A percentile compares a stretch with the other conserved stretches of the same genome.
phyloP scores from a whole-genome alignment of 192 early-diverging fungal species.

The Cetraspora pellucida region DNA sequence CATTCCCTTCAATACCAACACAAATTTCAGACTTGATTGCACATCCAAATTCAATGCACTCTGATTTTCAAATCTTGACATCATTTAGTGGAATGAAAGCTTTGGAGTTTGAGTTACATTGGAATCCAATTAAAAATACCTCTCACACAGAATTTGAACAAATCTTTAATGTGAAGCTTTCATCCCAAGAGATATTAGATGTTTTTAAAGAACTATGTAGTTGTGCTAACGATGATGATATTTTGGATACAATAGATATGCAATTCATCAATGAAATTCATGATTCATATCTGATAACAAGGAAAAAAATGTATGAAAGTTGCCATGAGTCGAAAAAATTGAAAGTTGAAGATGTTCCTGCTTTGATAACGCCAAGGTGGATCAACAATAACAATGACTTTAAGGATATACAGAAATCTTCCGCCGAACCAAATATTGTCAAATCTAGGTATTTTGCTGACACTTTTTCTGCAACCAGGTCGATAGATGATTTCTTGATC shows the following conservation, averaged over 20 bases:
- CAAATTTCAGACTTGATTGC: not conserved
- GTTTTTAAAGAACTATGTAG: not conserved
- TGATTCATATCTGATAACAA: not conserved
- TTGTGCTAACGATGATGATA: not conserved
- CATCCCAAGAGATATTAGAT: not conserved
- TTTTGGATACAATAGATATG: not conserved
- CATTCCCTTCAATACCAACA: not conserved
- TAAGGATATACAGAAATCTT: not conserved
- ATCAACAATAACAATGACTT: not conserved
- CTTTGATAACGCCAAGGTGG: not conserved
- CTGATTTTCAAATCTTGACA: not conserved
- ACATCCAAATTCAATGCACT: not conserved
- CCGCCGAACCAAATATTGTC: not conserved
- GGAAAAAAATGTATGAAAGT: not conserved
- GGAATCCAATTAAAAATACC: slow-evolving; percentile 28
- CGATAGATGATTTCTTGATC: slow-evolving; percentile 22
- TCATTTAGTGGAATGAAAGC: slow-evolving; percentile 8
- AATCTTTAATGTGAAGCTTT: not conserved
- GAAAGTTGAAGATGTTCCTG: not conserved
- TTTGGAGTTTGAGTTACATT: slow-evolving; percentile 25
- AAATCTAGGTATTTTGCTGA: too few relatives aligned
- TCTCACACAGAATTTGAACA: not conserved
- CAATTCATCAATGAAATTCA: not conserved
- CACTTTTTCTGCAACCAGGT: slow-evolving; percentile 20
- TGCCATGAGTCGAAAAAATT: not conserved